Evolutionary conservation across 352 stramenopile species (phyloP), one percentile per base, ranked within the genome.

Genomic region (Phytophthora litchii): DNA sequence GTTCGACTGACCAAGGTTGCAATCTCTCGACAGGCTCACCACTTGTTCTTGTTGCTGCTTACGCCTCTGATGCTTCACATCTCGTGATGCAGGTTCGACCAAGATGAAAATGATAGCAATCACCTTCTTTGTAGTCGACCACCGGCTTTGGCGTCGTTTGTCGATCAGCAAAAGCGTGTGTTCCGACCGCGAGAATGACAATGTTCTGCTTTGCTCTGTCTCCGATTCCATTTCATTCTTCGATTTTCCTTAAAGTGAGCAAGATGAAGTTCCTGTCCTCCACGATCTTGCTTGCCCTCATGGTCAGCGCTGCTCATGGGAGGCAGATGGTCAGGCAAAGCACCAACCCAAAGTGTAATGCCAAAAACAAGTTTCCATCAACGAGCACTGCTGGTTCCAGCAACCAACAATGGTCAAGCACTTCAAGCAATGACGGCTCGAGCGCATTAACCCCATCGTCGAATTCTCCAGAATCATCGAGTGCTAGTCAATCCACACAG

Each of bases 61-160:
- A n/a, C n/a, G n/a, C n/a, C n/a, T n/a, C 19, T 35, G 32, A 36
- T 21, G 10, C 12, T 47, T 43, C 57, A 42, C 40, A 65, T 60
- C 57, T 17, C 40, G 51, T 38, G 57, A 60, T 54, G 11, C 36
- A 52, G 45, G 16, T 40, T 14, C 36, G 55, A 43, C 56, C 31
- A 59, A 60, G 57, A 65, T 60, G 43, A 52, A 60, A 65, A 65
- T 60, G 49, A 65, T 65, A 35, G 57, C 16, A 41, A 47, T 5
- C 48, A 37, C 48, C 1, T 36, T 59, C 40, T 65, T 47, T 60
- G 56, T 21, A 45, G 41, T 41, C 43, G 54, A 61, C 43, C 54
- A 61, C 43, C 19, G 40, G n/a, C 12, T 27, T 45, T 55, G 20
- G 16, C 31, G 27, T 38, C 14, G 43, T 41, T 37, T 31, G 38